These are phyloP conservation scores for Maudiozyma barnettii DNA, from an alignment of 805 yeast genomes.

Conservation along the genomic window DNA sequence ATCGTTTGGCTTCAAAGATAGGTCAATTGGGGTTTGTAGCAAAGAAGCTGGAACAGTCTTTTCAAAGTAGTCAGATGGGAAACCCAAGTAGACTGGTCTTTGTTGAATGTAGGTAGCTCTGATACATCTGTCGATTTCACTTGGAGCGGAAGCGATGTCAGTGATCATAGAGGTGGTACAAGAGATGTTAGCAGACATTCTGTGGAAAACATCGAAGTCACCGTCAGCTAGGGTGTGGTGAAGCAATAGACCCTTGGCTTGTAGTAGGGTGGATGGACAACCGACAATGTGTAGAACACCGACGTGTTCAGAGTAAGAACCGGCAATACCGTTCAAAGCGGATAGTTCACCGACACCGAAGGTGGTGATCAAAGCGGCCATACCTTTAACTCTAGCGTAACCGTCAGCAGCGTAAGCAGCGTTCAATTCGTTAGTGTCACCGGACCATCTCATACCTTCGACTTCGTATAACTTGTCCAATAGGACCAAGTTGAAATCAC, in stretches of 20 bases:
- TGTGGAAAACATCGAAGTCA: constrained; percentile 1
- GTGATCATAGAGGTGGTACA: constrained; percentile 1
- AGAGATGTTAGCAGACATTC: constrained; percentile 2
- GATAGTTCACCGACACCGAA: constrained; percentile 3
- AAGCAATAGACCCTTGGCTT: neutral
- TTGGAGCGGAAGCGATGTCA: constrained; percentile 1
- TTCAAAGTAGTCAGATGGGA: neutral
- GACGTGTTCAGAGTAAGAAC: constrained; percentile 2
- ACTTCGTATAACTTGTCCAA: constrained; percentile 1
- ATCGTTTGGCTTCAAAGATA: neutral
- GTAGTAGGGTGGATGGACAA: neutral
- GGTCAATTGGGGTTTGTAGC: neutral
- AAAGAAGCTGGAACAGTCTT: constrained; percentile 1
- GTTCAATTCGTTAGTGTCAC: constrained; percentile 1
- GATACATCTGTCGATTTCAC: constrained; percentile 1
- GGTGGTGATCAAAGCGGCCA: constrained; percentile 1
- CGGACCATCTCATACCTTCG: constrained; percentile 2
- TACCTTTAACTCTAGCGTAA: constrained; percentile 2
- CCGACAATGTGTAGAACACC: constrained; percentile 1
- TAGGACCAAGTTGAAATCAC: too few species aligned
- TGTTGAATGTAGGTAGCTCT: neutral
- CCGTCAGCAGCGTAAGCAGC: constrained; percentile 3
- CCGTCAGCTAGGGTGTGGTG: constrained; percentile 2
- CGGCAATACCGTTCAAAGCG: constrained; percentile 2
- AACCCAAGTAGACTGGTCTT: constrained; percentile 1